phyloP scores from a whole-genome alignment of 192 early-diverging fungal genomes.

The Rhizoclosmatium globosum region DNA sequence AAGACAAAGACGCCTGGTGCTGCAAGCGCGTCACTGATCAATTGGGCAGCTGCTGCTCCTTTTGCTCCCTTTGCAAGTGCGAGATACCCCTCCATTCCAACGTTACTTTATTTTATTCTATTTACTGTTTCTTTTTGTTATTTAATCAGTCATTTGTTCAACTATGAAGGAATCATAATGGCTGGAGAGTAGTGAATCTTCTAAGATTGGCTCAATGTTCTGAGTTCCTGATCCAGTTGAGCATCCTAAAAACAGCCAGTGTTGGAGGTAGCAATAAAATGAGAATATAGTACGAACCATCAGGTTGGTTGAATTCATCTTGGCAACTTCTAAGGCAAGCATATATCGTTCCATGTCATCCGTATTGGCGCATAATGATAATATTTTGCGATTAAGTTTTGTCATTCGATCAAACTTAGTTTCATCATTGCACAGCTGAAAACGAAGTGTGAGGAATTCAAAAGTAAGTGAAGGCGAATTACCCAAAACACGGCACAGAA shows the following conservation, averaged over 20 bases:
- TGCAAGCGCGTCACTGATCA: constrained; percentile 74
- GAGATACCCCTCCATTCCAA: constrained; percentile 72
- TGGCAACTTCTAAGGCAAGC: not conserved
- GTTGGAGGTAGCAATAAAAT: not conserved
- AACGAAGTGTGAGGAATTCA: not conserved
- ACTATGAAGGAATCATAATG: not conserved
- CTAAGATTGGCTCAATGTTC: no score
- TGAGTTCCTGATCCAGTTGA: no score
- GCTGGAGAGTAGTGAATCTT: no score
- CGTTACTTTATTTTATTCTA: not conserved
- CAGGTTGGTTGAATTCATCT: not conserved
- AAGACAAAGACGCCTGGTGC: constrained; percentile 83
- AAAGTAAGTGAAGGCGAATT: not conserved
- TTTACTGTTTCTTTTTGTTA: not conserved
- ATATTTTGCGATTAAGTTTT: not conserved
- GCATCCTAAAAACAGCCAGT: no score
- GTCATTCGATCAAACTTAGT: not conserved
- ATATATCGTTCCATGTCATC: not conserved
- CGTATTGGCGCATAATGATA: not conserved
- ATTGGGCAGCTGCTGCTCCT: constrained; percentile 74
- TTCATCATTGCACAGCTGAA: not conserved
- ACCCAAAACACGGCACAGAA: not conserved
- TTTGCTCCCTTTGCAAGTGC: constrained; percentile 79
- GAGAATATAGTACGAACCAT: not conserved
- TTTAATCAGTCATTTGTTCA: not conserved